A percentile compares a stretch with the other conserved stretches of the same genome.
phyloP scores from a whole-genome alignment of 352 stramenopile species.

The Globisporangium spinosum region DNA sequence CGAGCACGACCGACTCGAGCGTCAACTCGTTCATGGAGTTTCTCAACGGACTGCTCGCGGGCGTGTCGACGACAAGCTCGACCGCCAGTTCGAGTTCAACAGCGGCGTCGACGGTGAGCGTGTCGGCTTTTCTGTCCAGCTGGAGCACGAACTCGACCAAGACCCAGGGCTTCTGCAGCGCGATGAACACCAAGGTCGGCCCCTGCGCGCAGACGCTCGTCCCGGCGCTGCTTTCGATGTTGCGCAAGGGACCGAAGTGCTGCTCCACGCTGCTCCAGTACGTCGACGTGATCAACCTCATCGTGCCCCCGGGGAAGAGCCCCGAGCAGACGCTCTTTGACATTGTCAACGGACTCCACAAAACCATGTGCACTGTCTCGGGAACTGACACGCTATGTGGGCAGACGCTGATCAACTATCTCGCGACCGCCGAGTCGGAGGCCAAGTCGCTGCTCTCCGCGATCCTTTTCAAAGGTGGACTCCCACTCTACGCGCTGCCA shows the following conservation, averaged over 20 bases:
- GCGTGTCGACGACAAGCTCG: constrained; percentile 22
- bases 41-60: constrained; percentile 33
- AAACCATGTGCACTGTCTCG: constrained; percentile 41
- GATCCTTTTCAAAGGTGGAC: constrained; percentile 36
- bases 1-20: constrained; percentile 22
- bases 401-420: constrained; percentile 36
- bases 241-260: constrained; percentile 47
- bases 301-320: constrained; percentile 44
- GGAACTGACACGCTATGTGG: constrained; percentile 34
- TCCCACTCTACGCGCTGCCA: constrained; percentile 49
- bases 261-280: constrained; percentile 44
- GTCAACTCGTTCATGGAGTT: constrained; percentile 41
- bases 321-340: constrained; percentile 37
- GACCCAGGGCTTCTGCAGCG: constrained; percentile 43
- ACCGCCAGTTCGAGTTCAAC: constrained; percentile 8
- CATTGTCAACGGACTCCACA: constrained; percentile 54
- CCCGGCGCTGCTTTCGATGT: constrained; percentile 34
- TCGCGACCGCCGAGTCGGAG: constrained; percentile 29
- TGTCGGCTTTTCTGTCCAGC: constrained; percentile 27
- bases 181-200: constrained; percentile 49
- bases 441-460: constrained; percentile 38
- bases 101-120: constrained; percentile 14
- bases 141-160: constrained; percentile 43
- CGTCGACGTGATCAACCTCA: constrained; percentile 41
- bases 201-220: constrained; percentile 46